phyloP scores from a whole-genome alignment of 148 eudicot species.

The Linanthus parryae region DNA sequence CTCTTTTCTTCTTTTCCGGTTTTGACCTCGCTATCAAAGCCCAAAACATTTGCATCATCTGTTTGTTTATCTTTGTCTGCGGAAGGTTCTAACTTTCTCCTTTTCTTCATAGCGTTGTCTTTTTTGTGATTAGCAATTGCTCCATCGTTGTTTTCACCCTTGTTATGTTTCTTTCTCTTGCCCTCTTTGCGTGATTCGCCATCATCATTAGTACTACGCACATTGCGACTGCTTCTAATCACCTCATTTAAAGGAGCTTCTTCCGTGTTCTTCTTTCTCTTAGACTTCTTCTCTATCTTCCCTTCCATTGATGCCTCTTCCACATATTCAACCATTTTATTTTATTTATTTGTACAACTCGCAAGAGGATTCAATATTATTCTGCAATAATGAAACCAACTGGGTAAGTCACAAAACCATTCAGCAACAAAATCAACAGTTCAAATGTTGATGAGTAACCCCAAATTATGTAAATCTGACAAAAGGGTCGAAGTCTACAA shows the following conservation, averaged over 20 bases:
- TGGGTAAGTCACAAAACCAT: no score
- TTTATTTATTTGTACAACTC: no score
- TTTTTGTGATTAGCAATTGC: background rate
- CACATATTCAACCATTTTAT: no score
- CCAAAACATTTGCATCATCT: background rate
- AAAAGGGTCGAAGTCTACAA: no score
- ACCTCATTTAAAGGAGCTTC: background rate
- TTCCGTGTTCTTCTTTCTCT: slow-evolving; percentile 6
- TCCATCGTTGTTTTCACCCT: background rate
- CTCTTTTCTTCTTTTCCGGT: background rate
- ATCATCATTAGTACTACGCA: background rate
- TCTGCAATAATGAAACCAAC: no score
- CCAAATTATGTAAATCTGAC: no score
- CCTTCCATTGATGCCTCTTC: background rate
- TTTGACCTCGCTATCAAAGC: no score
- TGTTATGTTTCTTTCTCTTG: slow-evolving; percentile 1
- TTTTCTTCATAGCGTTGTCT: slow-evolving; percentile 2
- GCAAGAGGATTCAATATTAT: no score
- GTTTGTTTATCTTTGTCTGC: background rate
- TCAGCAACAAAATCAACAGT: no score
- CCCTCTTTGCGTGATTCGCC: background rate
- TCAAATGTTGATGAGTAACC: no score
- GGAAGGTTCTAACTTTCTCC: background rate
- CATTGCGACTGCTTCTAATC: background rate
- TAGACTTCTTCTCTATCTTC: slow-evolving; percentile 1